A percentile compares a stretch with the other conserved stretches of the same genome.
Evolutionary conservation across 352 stramenopile species (phyloP).

Genomic region (Achlya hypogyna): DNA sequence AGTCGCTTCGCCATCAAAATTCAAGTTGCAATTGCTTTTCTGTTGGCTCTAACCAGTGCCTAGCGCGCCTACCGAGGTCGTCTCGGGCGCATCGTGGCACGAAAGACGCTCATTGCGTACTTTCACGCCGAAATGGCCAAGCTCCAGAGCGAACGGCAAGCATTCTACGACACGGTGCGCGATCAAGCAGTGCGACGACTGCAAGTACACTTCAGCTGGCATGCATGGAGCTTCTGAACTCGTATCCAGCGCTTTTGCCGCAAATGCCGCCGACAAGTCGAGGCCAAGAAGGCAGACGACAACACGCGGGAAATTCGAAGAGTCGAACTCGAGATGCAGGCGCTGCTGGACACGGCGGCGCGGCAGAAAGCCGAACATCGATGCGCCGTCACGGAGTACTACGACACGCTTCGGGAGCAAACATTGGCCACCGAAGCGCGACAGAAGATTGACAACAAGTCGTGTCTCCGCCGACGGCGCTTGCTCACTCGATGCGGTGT

Average conservation of each 20-base stretch:
- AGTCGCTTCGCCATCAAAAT: constrained; percentile 7
- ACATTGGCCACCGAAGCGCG: constrained; percentile 34
- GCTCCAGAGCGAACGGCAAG: constrained; percentile 42
- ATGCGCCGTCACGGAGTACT: constrained; percentile 37
- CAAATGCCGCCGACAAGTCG: constrained; percentile 21
- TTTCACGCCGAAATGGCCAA: constrained; percentile 51
- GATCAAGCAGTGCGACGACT: constrained; percentile 35
- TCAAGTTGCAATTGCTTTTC: background rate
- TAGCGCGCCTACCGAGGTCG: constrained; percentile 51
- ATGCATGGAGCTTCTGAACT: constrained; percentile 4
- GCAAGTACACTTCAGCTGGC: constrained; percentile 19
- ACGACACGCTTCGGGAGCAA: constrained; percentile 43
- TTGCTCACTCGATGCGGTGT: background rate
- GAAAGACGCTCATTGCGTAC: constrained; percentile 29
- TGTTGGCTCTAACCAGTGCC: background rate
- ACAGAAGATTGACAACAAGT: constrained; percentile 34
- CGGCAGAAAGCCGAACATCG: constrained; percentile 30
- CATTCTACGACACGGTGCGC: constrained; percentile 33
- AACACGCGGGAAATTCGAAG: background rate
- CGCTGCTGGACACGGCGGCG: constrained; percentile 27
- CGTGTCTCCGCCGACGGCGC: background rate
- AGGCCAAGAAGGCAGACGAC: constrained; percentile 25
- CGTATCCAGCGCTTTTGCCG: constrained; percentile 30
- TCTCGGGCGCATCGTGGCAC: constrained; percentile 32
- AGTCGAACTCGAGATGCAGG: constrained; percentile 41